Evolutionary conservation across 345 rosid genomes (phyloP).

Genomic region (Populus pruinosa): DNA sequence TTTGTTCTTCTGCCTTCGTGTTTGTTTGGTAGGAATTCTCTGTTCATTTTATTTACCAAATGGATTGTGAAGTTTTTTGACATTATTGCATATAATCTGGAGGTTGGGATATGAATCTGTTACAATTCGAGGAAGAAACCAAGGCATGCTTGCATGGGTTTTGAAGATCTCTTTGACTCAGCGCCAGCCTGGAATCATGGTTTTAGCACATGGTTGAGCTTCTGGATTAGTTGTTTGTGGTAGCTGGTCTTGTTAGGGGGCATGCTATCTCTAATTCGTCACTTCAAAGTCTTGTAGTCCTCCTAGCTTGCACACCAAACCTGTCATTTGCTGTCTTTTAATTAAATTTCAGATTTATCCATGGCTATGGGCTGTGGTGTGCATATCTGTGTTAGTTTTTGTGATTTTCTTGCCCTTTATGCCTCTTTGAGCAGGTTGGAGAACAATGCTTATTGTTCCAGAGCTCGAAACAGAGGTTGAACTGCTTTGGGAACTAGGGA

Average conservation of each 20-base stretch:
- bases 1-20: no score
- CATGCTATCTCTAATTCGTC: neutral
- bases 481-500: conserved; percentile 75
- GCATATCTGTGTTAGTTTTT: neutral
- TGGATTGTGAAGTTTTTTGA: no score
- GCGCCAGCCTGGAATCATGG: no score
- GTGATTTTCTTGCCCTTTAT: conserved; percentile 5
- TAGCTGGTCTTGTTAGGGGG: neutral
- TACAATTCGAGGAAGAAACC: no score
- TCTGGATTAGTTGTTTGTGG: no score
- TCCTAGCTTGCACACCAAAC: neutral
- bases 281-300: neutral
- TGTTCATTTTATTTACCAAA: no score
- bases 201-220: no score
- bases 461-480: conserved; percentile 94
- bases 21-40: no score
- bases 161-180: no score
- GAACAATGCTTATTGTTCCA: conserved; percentile 96
- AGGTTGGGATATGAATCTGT: no score
- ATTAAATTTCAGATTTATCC: neutral
- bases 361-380: neutral
- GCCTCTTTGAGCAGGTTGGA: conserved; percentile 62
- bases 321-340: neutral
- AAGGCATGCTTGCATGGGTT: no score
- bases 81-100: no score